phyloP scores from a whole-genome alignment of 768 basidiomycete genomes.

The Chiua virens region DNA sequence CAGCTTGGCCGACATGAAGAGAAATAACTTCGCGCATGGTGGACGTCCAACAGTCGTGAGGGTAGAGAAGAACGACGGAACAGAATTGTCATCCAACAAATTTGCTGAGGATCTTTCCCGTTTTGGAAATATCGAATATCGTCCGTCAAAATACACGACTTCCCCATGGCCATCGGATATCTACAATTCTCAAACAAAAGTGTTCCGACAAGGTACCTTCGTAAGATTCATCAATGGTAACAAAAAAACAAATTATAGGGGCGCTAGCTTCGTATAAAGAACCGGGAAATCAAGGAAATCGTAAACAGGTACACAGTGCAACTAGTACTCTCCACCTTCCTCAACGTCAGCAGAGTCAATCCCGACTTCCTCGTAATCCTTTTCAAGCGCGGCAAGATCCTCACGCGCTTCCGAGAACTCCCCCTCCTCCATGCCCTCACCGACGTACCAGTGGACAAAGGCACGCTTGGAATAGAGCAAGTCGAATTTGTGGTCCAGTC shows the following conservation, averaged over 20 bases:
- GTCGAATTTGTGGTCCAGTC: constrained; percentile 78
- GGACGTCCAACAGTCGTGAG: constrained; percentile 11
- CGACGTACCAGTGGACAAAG: constrained; percentile 64
- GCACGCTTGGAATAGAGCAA: constrained; percentile 70
- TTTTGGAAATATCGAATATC: constrained; percentile 30
- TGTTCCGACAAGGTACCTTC: constrained; percentile 25
- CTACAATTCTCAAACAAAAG: constrained; percentile 5
- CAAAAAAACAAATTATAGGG: constrained; percentile 28
- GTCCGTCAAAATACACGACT: background rate
- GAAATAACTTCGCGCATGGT: constrained; percentile 93
- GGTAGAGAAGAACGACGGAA: constrained; percentile 11
- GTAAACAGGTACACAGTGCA: background rate
- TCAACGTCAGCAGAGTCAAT: constrained; percentile 51
- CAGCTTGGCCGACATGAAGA: constrained; percentile 96
- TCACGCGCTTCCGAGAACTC: constrained; percentile 99
- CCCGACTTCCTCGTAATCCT: constrained; percentile 89
- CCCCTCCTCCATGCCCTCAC: constrained; percentile 85
- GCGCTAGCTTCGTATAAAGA: constrained; percentile 28
- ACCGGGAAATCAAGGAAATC: constrained; percentile 16
- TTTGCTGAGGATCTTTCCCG: constrained; percentile 16
- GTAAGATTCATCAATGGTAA: constrained; percentile 35
- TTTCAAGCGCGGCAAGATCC: constrained; percentile 99
- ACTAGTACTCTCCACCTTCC: constrained; percentile 50
- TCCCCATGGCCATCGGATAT: too few relatives aligned
- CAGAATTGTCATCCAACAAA: constrained; percentile 8